Evolutionary conservation across 805 yeast genomes (phyloP), one percentile per base, ranked within the genome.

Genomic region (Priceomyces melissophilus): DNA sequence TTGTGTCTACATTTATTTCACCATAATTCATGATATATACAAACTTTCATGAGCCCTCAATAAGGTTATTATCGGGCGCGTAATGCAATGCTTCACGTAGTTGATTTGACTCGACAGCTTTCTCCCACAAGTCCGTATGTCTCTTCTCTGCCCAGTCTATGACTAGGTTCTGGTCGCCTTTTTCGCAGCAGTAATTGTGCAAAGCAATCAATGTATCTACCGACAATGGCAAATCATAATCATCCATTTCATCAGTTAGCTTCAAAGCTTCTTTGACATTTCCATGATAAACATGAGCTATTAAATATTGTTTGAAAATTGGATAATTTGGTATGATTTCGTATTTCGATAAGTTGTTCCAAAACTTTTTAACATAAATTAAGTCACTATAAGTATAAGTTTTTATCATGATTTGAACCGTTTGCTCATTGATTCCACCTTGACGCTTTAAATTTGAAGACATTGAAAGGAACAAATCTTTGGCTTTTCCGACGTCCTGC

Each of bases 251-350:
- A 14, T 68, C 64, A 3, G 78, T 69, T 20, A 79, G 57, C 12
- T 65, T 63, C 5, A 81, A 60, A 0, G 93, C 93, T 3, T 75
- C 71, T 8, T 71, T 72, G 30, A 71, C 73, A 35, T 72, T 63
- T 7, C 84, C 88, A 53, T 80, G 79, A 49, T 81, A 82, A 44
- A 85, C 82, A 55, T 84, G 81, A 0, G 88, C 86, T 42, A 83
- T 75, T 27, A 86, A 58, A 50, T 76, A 81, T 55, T 83, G 87
- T 31, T 70, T 72, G 53, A 73, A 75, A 27, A 81, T 70, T 8
- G 69, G 69, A 28, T 71, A 60, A 43, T 76, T 71, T 0, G 87
- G 86, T 10, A 67, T 47, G 4, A 85, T 59, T 0, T 73, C 75
- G 49, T 69, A 78, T 30, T 65, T 65, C 1, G 82, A 74, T 17